Base-by-base conservation (phyloP, 306 rosid species). In the Ormosia emarginata region DNA sequence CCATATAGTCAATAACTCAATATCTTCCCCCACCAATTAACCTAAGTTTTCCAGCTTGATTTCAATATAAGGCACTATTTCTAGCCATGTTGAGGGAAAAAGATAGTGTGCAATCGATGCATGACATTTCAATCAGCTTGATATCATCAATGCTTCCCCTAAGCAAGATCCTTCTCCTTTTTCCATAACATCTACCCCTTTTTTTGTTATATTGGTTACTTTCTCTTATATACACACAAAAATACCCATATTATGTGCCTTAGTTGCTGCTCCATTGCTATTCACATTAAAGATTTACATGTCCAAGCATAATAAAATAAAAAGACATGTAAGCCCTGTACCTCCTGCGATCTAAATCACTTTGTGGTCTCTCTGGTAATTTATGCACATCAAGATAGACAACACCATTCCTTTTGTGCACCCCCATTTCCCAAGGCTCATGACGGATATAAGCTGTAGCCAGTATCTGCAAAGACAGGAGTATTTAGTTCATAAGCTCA, bases 351-450 rank as follows among this genome's bases (percentile, higher is more conserved):
- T 95, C 98, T 81, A 87, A 56, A 33, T 95, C 99, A 83, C 92
- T 93, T 78, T 88, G 91, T 3, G 97, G 91, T 82, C 97, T 90
- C 88, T 93, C 98, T 13, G 94, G 99, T 65, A 95, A 84, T 77
- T 88, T 93, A 90, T 95, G 99, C 82, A 95, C 97, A 81, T 95
- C 99, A 61, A 95, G 98, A 87, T 93, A 95, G 81, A 93, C 93
- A 82, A 92, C 99, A 61, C 99, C 99, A 53, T 95, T 90, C 87
- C 98, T 86, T 89, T 91, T 95, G 83, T 95, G 97, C 74, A 95
- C 99, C 59, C 99, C 99, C 99, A 95, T 95, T 79, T 92, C 99
- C 99, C 99, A 95, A 65, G 99, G 97, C 82, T 95, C 99, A 5
- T 92, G 88, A 13, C 94, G 88, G 77, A 90, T 84, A 86, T 95